Percentiles rank a stretch among this genome's conserved stretches.
Conservation (phyloP, 805 yeast species). For the Debaryomyces prosopidis region DNA sequence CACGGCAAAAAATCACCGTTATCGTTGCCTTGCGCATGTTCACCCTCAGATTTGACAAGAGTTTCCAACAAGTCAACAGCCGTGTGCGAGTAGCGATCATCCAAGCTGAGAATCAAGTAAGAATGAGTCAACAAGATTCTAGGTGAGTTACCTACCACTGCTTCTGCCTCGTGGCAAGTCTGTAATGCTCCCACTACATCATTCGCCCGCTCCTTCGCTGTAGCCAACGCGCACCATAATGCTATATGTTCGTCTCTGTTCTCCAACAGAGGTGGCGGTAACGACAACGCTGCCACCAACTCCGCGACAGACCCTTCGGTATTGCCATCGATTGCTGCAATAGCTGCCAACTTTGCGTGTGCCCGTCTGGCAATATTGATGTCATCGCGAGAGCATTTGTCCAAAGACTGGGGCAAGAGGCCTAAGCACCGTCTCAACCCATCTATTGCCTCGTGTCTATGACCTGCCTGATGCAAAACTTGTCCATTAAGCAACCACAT, state of each 20-base stretch:
- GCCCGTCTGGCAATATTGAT: constrained; percentile 51
- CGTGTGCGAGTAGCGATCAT: constrained; percentile 3
- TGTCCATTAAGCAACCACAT: constrained; percentile 53
- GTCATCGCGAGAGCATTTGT: constrained; percentile 29
- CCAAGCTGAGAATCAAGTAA: constrained; percentile 39
- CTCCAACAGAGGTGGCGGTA: constrained; percentile 49
- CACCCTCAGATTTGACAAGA: constrained; percentile 26
- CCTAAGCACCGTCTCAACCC: constrained; percentile 47
- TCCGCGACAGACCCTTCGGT: constrained; percentile 51
- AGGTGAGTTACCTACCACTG: constrained; percentile 44
- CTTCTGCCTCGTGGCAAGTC: constrained; percentile 50
- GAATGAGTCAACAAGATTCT: constrained; percentile 50
- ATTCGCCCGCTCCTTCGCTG: constrained; percentile 51
- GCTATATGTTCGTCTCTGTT: constrained; percentile 48
- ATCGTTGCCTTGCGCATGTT: constrained; percentile 17
- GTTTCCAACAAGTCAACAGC: constrained; percentile 39
- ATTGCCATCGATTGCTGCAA: constrained; percentile 53
- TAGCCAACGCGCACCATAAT: constrained; percentile 54
- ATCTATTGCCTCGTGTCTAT: constrained; percentile 47
- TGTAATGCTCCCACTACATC: constrained; percentile 50
- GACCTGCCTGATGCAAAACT: constrained; percentile 43
- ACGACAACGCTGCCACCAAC: constrained; percentile 47
- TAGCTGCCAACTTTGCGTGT: constrained; percentile 56
- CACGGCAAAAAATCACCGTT: constrained; percentile 58
- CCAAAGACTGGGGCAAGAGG: constrained; percentile 35